These are phyloP conservation scores for Cantharellus anzutake DNA, from an alignment of 768 basidiomycete genomes.

Conservation along the genomic window DNA sequence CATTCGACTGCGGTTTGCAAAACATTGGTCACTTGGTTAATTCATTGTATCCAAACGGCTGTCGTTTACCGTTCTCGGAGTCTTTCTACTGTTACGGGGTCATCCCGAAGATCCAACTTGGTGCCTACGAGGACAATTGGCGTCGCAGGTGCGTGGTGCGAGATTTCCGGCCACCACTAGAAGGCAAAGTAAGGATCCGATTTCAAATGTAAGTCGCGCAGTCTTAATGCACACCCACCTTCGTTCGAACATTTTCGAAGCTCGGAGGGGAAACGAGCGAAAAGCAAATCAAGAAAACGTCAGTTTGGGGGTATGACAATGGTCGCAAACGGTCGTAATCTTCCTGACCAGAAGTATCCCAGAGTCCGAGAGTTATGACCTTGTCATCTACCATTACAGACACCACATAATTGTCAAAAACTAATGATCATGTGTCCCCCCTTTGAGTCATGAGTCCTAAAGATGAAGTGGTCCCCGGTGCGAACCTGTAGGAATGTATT, in stretches of 20 bases:
- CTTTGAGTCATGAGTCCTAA: not conserved
- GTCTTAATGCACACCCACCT: slow-evolving; percentile 8
- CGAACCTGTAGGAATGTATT: slow-evolving; percentile 88
- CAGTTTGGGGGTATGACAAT: slow-evolving; percentile 8
- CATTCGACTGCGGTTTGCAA: slow-evolving; percentile 47
- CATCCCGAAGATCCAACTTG: slow-evolving; percentile 5
- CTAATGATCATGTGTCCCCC: slow-evolving; percentile 21
- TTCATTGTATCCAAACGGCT: slow-evolving; percentile 9
- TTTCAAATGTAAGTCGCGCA: no score
- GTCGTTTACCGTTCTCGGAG: slow-evolving; percentile 41
- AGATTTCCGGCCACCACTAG: slow-evolving; percentile 1
- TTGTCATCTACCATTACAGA: slow-evolving; percentile 98
- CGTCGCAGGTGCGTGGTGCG: not conserved
- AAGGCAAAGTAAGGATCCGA: not conserved
- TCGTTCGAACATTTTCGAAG: slow-evolving; percentile 19
- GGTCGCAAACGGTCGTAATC: not conserved
- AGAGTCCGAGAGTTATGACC: slow-evolving; percentile 91
- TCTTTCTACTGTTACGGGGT: not conserved
- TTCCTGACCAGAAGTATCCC: slow-evolving; percentile 78
- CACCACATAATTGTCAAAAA: slow-evolving; percentile 97
- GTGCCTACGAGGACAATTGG: slow-evolving; percentile 1
- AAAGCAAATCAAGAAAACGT: slow-evolving; percentile 23
- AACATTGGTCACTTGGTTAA: not conserved
- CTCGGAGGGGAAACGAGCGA: slow-evolving; percentile 18
- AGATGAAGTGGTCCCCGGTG: not conserved